Evolutionary conservation across 352 stramenopile species (phyloP).

Genomic region (Aphanomyces astaci): DNA sequence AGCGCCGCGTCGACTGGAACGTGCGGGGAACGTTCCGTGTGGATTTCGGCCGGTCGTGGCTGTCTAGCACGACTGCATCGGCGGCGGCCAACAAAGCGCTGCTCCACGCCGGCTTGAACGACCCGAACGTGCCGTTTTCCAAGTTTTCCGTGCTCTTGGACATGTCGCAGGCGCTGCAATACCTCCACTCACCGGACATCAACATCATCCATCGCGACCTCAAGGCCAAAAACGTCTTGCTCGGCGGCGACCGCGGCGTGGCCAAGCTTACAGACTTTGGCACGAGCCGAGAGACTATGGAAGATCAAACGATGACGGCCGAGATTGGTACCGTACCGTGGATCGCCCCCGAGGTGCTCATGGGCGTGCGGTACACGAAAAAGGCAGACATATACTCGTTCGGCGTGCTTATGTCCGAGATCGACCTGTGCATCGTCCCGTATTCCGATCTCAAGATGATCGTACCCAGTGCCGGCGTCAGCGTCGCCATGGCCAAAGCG

Average conservation of each 20-base stretch:
- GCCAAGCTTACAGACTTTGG: constrained; percentile 55
- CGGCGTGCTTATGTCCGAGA: constrained; percentile 11
- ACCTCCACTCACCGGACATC: constrained; percentile 1
- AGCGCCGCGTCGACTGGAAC: constrained; percentile 5
- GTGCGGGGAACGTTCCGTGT: neutral
- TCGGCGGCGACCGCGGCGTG: neutral
- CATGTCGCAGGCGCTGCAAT: neutral
- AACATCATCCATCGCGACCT: constrained; percentile 32
- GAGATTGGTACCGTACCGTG: constrained; percentile 17
- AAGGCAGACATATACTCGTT: constrained; percentile 15
- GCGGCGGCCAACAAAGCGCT: neutral
- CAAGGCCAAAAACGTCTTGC: constrained; percentile 16
- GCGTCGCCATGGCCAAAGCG: constrained; percentile 7
- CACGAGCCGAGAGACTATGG: constrained; percentile 31
- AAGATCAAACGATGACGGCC: constrained; percentile 23
- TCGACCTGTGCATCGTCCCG: constrained; percentile 1
- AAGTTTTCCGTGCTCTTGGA: neutral
- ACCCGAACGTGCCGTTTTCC: neutral
- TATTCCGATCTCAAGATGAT: constrained; percentile 14
- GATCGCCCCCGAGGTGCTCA: constrained; percentile 21
- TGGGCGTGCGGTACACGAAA: constrained; percentile 7
- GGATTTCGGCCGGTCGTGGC: neutral
- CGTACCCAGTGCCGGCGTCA: neutral
- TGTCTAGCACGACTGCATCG: neutral
- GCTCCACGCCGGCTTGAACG: neutral